Evolutionary conservation across 75 land plant genomes (phyloP).

Genomic region (Selaginella tamariscina): DNA sequence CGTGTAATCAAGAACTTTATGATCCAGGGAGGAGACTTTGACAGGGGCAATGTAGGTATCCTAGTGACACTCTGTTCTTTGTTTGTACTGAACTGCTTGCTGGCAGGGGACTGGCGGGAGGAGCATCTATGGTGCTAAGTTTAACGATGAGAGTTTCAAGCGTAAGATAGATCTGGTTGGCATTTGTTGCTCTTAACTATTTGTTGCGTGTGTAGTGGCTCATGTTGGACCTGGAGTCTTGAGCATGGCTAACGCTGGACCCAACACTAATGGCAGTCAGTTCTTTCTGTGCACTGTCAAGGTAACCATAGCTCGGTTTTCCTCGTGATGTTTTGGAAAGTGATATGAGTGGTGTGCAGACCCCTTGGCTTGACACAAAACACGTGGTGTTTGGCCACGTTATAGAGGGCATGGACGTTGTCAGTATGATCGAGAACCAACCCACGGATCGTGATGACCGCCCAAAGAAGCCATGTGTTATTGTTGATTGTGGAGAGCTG

Average conservation of each 20-base stretch:
- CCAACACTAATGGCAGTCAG: conserved; percentile 19
- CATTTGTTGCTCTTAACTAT: not conserved
- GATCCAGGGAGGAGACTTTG: conserved; percentile 22
- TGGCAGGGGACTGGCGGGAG: conserved; percentile 7
- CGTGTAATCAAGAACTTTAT: conserved; percentile 22
- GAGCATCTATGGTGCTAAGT: conserved; percentile 7
- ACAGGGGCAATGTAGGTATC: conserved; percentile 12
- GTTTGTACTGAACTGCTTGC: not conserved
- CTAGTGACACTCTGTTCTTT: not conserved
- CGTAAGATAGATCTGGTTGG: not conserved
- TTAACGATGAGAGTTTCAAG: not conserved
- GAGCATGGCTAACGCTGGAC: conserved; percentile 25
- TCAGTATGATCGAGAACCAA: conserved; percentile 22
- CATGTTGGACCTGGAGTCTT: conserved; percentile 18
- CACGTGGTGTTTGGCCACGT: conserved; percentile 34
- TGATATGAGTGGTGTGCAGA: not conserved
- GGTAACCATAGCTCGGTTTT: not conserved
- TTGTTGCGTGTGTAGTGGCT: not conserved
- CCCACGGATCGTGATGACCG: conserved; percentile 11
- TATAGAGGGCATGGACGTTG: conserved; percentile 29
- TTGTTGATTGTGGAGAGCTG: conserved; percentile 21
- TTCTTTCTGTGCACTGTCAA: conserved; percentile 21
- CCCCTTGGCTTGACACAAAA: conserved; percentile 20
- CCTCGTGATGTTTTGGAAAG: not conserved
- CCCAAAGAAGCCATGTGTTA: conserved; percentile 16